Conservation (phyloP, 306 rosid genomes). For the Dalbergia cultrata region DNA sequence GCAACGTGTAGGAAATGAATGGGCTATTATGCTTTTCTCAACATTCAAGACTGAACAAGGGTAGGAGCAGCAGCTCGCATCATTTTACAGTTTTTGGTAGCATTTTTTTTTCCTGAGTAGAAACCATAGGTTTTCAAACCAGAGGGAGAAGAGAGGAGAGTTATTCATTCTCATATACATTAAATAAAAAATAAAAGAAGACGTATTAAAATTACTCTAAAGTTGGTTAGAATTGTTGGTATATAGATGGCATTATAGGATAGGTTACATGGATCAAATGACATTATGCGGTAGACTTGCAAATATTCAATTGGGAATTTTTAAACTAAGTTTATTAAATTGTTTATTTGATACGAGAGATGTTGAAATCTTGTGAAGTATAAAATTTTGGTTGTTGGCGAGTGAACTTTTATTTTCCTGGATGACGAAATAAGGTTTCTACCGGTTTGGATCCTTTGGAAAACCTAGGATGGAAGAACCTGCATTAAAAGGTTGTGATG, state of each 20-base stretch:
- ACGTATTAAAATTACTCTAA: background rate
- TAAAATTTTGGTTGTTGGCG: constrained; percentile 7
- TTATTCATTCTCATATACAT: background rate
- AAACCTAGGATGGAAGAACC: constrained; percentile 14
- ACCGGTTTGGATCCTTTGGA: constrained; percentile 9
- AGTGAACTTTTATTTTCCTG: constrained; percentile 7
- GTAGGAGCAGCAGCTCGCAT: background rate
- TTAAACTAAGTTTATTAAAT: background rate
- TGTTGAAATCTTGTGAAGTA: constrained; percentile 19
- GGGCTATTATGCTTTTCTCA: background rate
- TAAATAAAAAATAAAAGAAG: background rate
- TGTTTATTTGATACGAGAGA: constrained; percentile 4
- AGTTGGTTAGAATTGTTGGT: constrained; percentile 4
- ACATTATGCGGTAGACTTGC: background rate
- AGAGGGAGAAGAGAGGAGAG: background rate
- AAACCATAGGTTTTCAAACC: background rate
- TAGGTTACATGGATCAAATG: background rate
- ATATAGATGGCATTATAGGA: background rate
- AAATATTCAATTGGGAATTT: background rate
- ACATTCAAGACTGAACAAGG: background rate
- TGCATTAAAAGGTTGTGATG: constrained; percentile 10
- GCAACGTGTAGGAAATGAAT: background rate
- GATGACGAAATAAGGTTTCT: background rate
- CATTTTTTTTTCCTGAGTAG: background rate
- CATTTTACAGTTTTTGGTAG: background rate